These are phyloP conservation scores for Eimeria tenella DNA, from an alignment of 169 alveolate genomes.

Conservation along the genomic window DNA sequence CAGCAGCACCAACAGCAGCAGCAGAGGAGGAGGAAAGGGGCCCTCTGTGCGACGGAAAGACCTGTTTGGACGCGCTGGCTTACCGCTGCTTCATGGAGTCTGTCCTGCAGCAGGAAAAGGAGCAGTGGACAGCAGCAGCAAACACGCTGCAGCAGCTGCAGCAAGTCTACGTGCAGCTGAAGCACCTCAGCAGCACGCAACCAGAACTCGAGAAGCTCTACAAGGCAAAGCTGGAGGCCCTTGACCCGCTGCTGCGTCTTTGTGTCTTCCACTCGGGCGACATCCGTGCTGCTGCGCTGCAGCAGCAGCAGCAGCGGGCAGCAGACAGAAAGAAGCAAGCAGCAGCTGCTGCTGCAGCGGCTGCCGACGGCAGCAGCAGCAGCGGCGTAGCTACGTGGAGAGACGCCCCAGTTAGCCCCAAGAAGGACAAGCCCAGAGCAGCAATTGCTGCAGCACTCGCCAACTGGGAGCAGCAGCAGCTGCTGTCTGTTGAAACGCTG, in stretches of 20 bases:
- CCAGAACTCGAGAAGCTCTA: neutral
- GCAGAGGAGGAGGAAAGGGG: neutral
- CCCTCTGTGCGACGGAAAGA: slow-evolving; percentile 49
- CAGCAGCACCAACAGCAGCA: neutral
- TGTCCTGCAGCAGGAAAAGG: slow-evolving; percentile 52
- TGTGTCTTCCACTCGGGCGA: slow-evolving; percentile 58
- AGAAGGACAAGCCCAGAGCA: neutral
- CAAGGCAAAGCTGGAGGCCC: neutral
- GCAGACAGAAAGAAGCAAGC: neutral
- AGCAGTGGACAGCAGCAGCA: slow-evolving; percentile 10
- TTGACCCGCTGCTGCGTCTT: slow-evolving; percentile 42
- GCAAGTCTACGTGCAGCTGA: slow-evolving; percentile 43
- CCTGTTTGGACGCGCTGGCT: slow-evolving; percentile 41
- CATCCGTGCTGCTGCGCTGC: neutral
- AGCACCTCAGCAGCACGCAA: slow-evolving; percentile 17
- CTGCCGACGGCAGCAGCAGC: neutral
- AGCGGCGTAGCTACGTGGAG: neutral
- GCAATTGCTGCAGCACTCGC: slow-evolving; percentile 4
- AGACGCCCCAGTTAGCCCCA: neutral
- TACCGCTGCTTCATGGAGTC: slow-evolving; percentile 6
- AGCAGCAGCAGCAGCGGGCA: slow-evolving; percentile 10
- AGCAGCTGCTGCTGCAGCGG: neutral
- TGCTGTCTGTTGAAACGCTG: neutral
- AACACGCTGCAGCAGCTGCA: slow-evolving; percentile 48
- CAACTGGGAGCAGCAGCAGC: neutral